phyloP scores from a whole-genome alignment of 805 yeast species.

The Cyberlindnera meyerae region DNA sequence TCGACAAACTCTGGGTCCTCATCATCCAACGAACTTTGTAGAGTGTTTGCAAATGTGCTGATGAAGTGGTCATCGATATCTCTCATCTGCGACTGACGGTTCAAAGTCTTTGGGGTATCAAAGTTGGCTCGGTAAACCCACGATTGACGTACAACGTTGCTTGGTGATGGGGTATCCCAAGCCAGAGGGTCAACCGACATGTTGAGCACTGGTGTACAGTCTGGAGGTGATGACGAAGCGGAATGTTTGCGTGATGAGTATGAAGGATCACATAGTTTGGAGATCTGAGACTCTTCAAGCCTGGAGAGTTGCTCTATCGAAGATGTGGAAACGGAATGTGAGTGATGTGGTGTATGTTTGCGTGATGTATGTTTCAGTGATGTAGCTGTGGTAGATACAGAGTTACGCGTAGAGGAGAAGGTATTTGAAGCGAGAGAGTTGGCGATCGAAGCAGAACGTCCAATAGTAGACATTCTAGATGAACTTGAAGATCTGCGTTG shows the following conservation, averaged over 20 bases:
- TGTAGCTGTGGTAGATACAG: conserved; percentile 24
- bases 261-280: conserved; percentile 17
- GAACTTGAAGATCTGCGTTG: conserved; percentile 1
- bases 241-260: conserved; percentile 4
- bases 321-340: conserved; percentile 15
- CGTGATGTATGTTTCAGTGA: conserved; percentile 8
- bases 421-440: conserved; percentile 18
- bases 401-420: conserved; percentile 14
- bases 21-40: conserved; percentile 8
- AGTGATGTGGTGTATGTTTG: conserved; percentile 12
- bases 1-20: conserved; percentile 10
- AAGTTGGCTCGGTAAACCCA: conserved; percentile 22
- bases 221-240: conserved; percentile 1
- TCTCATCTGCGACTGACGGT: conserved; percentile 4
- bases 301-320: conserved; percentile 21
- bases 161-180: conserved; percentile 23
- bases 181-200: conserved; percentile 3
- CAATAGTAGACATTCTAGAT: conserved; percentile 3
- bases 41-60: conserved; percentile 4
- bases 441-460: conserved; percentile 20
- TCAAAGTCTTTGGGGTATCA: conserved; percentile 2
- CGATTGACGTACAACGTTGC: conserved; percentile 21
- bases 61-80: conserved; percentile 3
- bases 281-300: conserved; percentile 21
- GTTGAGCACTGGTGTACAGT: conserved; percentile 4